These are phyloP conservation scores for Leishmania turanica DNA, from an alignment of 208 protist species.

Conservation along the genomic window DNA sequence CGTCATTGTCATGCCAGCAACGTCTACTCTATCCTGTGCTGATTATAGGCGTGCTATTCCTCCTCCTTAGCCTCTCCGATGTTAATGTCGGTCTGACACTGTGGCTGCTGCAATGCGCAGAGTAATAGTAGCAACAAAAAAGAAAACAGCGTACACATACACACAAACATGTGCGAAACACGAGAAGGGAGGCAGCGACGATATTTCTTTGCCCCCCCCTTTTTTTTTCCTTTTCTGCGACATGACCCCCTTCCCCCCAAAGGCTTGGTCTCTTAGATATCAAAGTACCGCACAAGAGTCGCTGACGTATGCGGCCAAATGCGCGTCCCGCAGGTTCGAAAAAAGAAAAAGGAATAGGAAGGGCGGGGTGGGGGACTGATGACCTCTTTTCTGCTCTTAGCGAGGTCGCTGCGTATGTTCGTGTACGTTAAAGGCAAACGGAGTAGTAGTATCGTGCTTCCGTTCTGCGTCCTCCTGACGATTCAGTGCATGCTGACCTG, in stretches of 20 bases:
- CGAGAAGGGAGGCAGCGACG: neutral
- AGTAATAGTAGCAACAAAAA: neutral
- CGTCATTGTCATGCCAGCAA: constrained; percentile 84
- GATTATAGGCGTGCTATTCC: constrained; percentile 48
- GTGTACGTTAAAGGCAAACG: neutral
- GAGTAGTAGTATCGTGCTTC: neutral
- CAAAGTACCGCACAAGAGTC: neutral
- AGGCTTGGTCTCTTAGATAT: neutral
- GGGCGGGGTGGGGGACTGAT: neutral
- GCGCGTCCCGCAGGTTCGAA: neutral
- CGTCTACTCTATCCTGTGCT: constrained; percentile 90
- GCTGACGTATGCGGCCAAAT: neutral
- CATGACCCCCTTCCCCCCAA: neutral
- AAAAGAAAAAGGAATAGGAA: neutral
- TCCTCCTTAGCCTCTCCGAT: constrained; percentile 50
- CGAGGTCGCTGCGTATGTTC: neutral
- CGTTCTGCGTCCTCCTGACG: neutral
- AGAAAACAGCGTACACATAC: neutral
- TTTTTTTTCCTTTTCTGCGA: neutral
- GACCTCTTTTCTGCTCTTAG: neutral
- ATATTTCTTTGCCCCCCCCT: neutral
- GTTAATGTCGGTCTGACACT: constrained; percentile 31
- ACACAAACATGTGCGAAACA: neutral
- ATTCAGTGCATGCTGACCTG: neutral
- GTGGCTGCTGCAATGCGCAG: constrained; percentile 15